phyloP scores from a whole-genome alignment of 352 stramenopile species.

The Aphanomyces stellatus region DNA sequence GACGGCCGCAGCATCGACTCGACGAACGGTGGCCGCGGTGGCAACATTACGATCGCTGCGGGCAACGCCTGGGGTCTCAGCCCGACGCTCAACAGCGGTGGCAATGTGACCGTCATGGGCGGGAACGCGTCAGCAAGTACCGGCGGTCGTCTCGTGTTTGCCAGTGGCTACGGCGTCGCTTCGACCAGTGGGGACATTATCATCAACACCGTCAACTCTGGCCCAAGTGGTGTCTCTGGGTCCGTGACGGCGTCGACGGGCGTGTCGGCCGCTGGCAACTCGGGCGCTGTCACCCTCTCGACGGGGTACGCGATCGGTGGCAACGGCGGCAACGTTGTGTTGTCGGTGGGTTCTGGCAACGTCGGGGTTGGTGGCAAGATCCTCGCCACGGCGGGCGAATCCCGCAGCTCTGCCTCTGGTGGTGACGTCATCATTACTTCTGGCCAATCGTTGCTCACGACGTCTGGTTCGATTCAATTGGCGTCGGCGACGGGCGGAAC shows the following conservation, averaged over 20 bases:
- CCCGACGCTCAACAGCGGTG: slow-evolving; percentile 33
- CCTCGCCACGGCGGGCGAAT: slow-evolving; percentile 30
- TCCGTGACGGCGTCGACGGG: slow-evolving; percentile 38
- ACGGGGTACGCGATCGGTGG: slow-evolving; percentile 50
- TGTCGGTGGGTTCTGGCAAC: slow-evolving; percentile 41
- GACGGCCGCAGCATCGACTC: slow-evolving; percentile 34
- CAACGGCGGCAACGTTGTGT: slow-evolving; percentile 41
- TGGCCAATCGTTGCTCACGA: slow-evolving; percentile 42
- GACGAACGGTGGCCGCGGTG: slow-evolving; percentile 56
- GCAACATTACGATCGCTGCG: slow-evolving; percentile 53
- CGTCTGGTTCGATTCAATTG: slow-evolving; percentile 40
- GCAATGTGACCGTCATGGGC: slow-evolving; percentile 36
- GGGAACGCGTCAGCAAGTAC: slow-evolving; percentile 39
- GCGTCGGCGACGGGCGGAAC: slow-evolving; percentile 48
- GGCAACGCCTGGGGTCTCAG: slow-evolving; percentile 46
- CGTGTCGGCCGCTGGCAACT: slow-evolving; percentile 35
- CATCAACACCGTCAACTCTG: slow-evolving; percentile 45
- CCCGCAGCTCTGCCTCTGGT: slow-evolving; percentile 28
- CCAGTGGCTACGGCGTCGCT: slow-evolving; percentile 37
- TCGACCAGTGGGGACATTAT: slow-evolving; percentile 50
- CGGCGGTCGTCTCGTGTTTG: slow-evolving; percentile 39
- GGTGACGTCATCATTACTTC: slow-evolving; percentile 43
- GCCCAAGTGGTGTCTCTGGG: slow-evolving; percentile 41
- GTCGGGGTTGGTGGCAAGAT: slow-evolving; percentile 39
- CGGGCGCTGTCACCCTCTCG: slow-evolving; percentile 53